Evolutionary conservation across 1,284 basidiomycete species (phyloP).

Genomic region (Xerocomus minutiporus): DNA sequence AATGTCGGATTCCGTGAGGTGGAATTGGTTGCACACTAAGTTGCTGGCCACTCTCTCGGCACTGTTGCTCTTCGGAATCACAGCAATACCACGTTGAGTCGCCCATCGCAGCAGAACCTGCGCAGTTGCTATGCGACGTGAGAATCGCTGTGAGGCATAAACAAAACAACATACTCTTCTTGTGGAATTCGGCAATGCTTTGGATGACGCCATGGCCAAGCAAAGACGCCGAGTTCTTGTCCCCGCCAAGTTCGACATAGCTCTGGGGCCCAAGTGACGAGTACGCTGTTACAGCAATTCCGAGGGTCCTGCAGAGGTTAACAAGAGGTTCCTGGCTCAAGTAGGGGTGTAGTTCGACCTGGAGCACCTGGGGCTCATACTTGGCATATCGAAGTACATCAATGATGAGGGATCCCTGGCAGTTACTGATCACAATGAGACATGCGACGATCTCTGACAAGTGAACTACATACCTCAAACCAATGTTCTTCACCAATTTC

Average conservation of each 20-base stretch:
- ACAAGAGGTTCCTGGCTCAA: conserved; percentile 65
- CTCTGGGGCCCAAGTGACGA: conserved; percentile 73
- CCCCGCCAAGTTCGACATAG: conserved; percentile 61
- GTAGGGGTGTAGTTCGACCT: conserved; percentile 77
- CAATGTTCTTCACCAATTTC: conserved; percentile 71
- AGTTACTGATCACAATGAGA: conserved; percentile 46
- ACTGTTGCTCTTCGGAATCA: conserved; percentile 74
- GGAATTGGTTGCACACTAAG: conserved; percentile 52
- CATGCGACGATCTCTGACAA: not conserved
- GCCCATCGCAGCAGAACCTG: conserved; percentile 77
- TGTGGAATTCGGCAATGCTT: conserved; percentile 46
- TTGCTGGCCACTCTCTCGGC: conserved; percentile 55
- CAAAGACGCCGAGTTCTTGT: conserved; percentile 47
- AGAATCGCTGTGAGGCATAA: not conserved
- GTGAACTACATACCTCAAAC: conserved; percentile 38
- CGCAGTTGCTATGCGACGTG: conserved; percentile 40
- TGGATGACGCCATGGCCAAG: conserved; percentile 49
- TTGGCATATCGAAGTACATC: conserved; percentile 70
- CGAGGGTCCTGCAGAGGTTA: conserved; percentile 52
- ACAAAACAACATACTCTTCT: conserved; percentile 45
- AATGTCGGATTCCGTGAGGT: conserved; percentile 58
- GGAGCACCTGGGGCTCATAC: conserved; percentile 66
- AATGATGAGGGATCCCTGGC: conserved; percentile 56
- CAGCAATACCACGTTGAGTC: conserved; percentile 69
- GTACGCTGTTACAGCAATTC: conserved; percentile 73